These are phyloP conservation scores for Eucalyptus melliodora DNA, from an alignment of 345 rosid species.

Conservation along the genomic window DNA sequence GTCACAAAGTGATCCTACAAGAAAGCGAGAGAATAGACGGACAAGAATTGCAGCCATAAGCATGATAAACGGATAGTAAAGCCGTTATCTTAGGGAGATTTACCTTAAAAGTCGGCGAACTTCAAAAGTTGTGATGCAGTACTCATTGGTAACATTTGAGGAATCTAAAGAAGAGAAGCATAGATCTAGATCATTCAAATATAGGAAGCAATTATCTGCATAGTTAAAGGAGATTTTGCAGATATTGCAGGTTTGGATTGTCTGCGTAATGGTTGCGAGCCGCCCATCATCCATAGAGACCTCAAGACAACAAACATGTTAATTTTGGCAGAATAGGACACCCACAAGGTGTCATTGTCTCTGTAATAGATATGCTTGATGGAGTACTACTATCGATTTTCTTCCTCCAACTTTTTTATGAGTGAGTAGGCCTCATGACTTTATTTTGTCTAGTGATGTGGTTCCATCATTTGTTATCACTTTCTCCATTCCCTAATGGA, in stretches of 20 bases:
- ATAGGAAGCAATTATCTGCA: not conserved
- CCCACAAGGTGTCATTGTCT: not conserved
- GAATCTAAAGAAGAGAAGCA: not conserved
- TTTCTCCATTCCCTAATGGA: not conserved
- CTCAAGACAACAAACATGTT: not conserved
- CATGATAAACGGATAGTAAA: not conserved
- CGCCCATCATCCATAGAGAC: not conserved
- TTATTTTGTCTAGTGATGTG: not conserved
- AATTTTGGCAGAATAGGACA: not conserved
- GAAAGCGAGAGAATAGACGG: not conserved
- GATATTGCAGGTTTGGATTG: not conserved
- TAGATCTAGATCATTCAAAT: not conserved
- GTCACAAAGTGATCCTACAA: not conserved
- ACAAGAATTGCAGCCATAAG: not conserved
- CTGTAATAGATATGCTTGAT: not conserved
- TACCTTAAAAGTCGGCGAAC: not conserved
- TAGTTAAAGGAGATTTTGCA: not conserved
- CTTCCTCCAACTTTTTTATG: not conserved
- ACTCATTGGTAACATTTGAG: not conserved
- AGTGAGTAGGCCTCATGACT: not conserved
- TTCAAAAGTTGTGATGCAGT: not conserved
- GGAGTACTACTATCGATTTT: not conserved
- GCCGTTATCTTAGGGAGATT: not conserved
- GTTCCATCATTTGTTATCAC: not conserved
- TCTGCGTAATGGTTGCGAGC: not conserved